Evolutionary conservation across 176 grass and related monocot species (phyloP), one percentile per base, ranked within the genome.

Genomic region (Aegilops bicornis): DNA sequence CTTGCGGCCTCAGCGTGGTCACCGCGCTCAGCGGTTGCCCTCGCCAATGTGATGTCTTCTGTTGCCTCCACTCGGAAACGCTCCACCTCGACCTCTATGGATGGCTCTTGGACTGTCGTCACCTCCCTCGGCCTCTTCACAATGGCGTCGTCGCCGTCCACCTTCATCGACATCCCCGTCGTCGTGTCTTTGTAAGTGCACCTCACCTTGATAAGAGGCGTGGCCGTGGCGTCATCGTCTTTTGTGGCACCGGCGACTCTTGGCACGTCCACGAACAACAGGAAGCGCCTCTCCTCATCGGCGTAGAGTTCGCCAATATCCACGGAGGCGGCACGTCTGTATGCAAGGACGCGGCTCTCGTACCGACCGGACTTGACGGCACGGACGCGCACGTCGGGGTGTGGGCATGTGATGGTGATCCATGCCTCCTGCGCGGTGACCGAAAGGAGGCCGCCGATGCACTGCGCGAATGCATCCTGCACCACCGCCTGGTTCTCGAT

Each of bases 391-490:
- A 91, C 89, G 31, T 79, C 39, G 10, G 89, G 61, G 63, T 91
- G 64, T 40, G 82, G 42, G 84, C 91, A 95, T 76, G 76, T 36
- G 25, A 95, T 40, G 19, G 72, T 52, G 40, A 66, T 32, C 71
- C 82, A 74, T 61, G 93, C 83, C 14, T 89, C 92, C 81, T 90
- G 93, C 54, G 85, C 82, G 16, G 87, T 77, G 36, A 94, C 92
- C 7, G 87, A 91, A 23, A 94, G 81, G 71, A 94, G 87, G 3
- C 92, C 92, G 5, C 89, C 89, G 31, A 94, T 91, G 84, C 92
- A 94, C 84, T 88, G 92, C 2, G 90, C 92, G 85, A 94, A 94
- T 4, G 89, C 87, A 66, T 92, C 90, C 81, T 92, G 92, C 43
- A 94, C 87, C n/a, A 48, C 79, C 37, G 89, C 92, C 10, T 84